Conservation (phyloP, 1,139 yeast species). For the Geotrichum cucujoidarum region DNA sequence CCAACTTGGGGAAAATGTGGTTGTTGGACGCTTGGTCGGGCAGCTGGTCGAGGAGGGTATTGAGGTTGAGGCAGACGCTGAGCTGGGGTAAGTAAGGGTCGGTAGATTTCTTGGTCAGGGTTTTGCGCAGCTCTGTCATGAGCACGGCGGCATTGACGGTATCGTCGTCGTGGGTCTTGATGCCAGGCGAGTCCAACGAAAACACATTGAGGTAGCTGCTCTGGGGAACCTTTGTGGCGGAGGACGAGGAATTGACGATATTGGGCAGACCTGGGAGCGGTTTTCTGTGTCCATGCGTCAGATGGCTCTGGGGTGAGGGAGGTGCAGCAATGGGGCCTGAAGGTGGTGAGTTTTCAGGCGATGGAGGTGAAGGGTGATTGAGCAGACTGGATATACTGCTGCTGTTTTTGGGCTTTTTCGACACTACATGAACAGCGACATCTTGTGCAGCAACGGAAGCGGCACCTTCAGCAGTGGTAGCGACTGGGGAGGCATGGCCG, state of each 20-base stretch:
- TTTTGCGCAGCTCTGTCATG: conserved; percentile 19
- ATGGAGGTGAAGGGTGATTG: neutral
- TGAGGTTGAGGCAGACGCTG: conserved; percentile 23
- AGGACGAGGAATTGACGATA: too few relatives aligned
- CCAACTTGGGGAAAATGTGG: conserved; percentile 3
- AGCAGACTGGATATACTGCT: neutral
- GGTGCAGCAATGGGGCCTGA: neutral
- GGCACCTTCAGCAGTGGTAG: neutral
- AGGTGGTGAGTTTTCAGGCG: neutral
- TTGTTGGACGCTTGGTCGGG: conserved; percentile 15
- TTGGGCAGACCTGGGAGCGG: neutral
- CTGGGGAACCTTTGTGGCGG: neutral
- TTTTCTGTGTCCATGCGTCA: neutral
- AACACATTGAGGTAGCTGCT: conserved; percentile 10
- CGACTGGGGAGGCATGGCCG: neutral
- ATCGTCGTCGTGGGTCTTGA: conserved; percentile 9
- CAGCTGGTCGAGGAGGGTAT: conserved; percentile 23
- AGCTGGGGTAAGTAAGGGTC: conserved; percentile 26
- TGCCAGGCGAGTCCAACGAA: conserved; percentile 1
- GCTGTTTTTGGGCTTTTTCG: neutral
- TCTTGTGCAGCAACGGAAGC: neutral
- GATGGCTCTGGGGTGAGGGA: too few relatives aligned
- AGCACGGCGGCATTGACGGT: conserved; percentile 30
- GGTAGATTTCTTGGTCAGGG: neutral
- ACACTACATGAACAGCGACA: too few relatives aligned